Evolutionary conservation across 2,329 filamentous ascomycete species (phyloP).

Genomic region (Epichloe typhina): DNA sequence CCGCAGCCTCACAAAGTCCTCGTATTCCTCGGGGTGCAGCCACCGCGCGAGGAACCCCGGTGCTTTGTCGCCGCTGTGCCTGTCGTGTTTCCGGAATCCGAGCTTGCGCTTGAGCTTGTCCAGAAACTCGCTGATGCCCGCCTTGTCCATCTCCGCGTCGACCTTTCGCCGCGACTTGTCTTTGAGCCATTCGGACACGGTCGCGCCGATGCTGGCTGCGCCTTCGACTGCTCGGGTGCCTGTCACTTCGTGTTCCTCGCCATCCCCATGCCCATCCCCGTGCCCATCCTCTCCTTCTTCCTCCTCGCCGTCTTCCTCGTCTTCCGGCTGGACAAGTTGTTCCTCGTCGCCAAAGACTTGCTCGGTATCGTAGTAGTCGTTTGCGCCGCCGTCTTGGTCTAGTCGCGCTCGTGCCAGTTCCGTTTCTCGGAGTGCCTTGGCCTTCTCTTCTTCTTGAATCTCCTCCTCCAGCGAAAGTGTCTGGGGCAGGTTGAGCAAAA

Average conservation of each 20-base stretch:
- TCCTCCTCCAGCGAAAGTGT: constrained; percentile 48
- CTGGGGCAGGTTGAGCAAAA: constrained; percentile 68
- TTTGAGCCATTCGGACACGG: constrained; percentile 20
- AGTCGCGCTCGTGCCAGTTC: constrained; percentile 12
- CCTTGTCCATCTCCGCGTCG: constrained; percentile 12
- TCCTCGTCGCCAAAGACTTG: constrained; percentile 22
- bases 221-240: constrained; percentile 25
- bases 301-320: constrained; percentile 14
- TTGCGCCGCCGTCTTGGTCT: constrained; percentile 15
- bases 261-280: constrained; percentile 6
- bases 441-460: constrained; percentile 29
- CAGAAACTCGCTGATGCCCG: constrained; percentile 16
- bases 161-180: constrained; percentile 24
- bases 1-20: constrained; percentile 58
- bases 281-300: constrained; percentile 14
- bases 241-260: constrained; percentile 14
- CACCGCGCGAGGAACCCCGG: constrained; percentile 51
- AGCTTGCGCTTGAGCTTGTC: constrained; percentile 8
- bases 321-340: constrained; percentile 12
- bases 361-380: constrained; percentile 22
- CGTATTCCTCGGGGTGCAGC: constrained; percentile 65
- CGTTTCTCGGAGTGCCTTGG: constrained; percentile 25
- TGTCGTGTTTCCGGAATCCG: constrained; percentile 14
- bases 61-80: constrained; percentile 14
- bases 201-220: constrained; percentile 19